Evolutionary conservation across 2,329 filamentous ascomycete genomes (phyloP).

Genomic region (Camillea tinctor): DNA sequence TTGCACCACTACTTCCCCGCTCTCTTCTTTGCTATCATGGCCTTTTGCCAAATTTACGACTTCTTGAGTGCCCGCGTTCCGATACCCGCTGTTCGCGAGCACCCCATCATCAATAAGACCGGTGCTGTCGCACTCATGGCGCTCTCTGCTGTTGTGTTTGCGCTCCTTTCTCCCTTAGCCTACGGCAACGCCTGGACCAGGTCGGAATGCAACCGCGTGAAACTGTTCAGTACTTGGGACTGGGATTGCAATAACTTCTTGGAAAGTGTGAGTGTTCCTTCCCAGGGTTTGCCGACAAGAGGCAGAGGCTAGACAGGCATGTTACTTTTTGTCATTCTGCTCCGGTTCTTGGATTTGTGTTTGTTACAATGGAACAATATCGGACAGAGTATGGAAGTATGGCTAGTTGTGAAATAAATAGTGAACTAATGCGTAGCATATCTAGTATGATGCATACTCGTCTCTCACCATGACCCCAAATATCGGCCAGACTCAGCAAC

Average conservation of each 20-base stretch:
- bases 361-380: conserved; percentile 8
- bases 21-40: conserved; percentile 89
- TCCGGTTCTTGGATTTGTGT: conserved; percentile 5
- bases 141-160: conserved; percentile 72
- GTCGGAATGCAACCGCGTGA: conserved; percentile 79
- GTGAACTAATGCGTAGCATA: conserved; percentile 17
- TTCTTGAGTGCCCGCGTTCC: conserved; percentile 74
- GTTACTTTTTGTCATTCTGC: not conserved
- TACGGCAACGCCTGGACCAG: conserved; percentile 97
- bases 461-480: conserved; percentile 24
- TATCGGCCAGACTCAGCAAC: conserved; percentile 26
- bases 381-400: conserved; percentile 3
- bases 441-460: conserved; percentile 51
- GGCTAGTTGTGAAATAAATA: conserved; percentile 7
- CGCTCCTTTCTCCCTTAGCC: conserved; percentile 80
- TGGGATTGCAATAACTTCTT: conserved; percentile 97
- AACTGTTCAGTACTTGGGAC: conserved; percentile 88
- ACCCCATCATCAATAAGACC: conserved; percentile 72
- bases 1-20: conserved; percentile 98
- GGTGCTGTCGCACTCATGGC: conserved; percentile 72
- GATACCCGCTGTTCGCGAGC: conserved; percentile 64
- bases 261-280: conserved; percentile 69
- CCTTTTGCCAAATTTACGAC: conserved; percentile 86
- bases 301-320: conserved; percentile 26
- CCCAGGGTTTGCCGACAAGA: conserved; percentile 36